Conservation (phyloP, 2,329 filamentous ascomycete species). For the Aaosphaeria pasadenensis region DNA sequence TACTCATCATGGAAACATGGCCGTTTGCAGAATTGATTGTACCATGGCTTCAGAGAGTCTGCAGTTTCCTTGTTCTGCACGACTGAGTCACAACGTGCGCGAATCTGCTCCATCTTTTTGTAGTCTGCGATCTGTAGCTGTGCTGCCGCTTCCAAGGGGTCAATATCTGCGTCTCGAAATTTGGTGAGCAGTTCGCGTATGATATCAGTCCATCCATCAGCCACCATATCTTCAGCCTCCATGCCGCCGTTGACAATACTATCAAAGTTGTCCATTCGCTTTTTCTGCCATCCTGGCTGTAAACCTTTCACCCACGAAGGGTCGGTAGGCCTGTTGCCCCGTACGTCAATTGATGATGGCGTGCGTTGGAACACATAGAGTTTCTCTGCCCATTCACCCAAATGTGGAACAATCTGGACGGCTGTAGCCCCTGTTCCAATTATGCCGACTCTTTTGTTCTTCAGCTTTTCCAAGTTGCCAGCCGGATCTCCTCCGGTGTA, state of each 20-base stretch:
- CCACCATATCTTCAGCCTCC: slow-evolving; percentile 41
- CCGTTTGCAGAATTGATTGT: slow-evolving; percentile 62
- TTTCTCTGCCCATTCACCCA: slow-evolving; percentile 47
- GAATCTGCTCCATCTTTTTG: slow-evolving; percentile 45
- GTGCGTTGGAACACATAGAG: slow-evolving; percentile 59
- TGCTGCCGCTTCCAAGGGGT: slow-evolving; percentile 13
- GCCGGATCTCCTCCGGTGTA: slow-evolving; percentile 19
- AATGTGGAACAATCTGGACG: slow-evolving; percentile 33
- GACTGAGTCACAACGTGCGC: slow-evolving; percentile 47
- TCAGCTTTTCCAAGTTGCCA: slow-evolving; percentile 28
- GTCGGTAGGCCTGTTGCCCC: slow-evolving; percentile 23
- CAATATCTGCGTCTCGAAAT: slow-evolving; percentile 4
- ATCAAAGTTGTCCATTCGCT: slow-evolving; percentile 47
- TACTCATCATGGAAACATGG: slow-evolving; percentile 62
- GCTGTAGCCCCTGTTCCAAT: slow-evolving; percentile 33
- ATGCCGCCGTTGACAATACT: slow-evolving; percentile 31
- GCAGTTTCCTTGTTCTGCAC: slow-evolving; percentile 55
- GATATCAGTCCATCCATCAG: slow-evolving; percentile 49
- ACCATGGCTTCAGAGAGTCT: slow-evolving; percentile 57
- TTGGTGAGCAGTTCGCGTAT: slow-evolving; percentile 10
- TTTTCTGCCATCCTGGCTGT: slow-evolving; percentile 49
- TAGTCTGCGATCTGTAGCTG: slow-evolving; percentile 22
- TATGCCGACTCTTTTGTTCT: slow-evolving; percentile 32
- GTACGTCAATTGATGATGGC: slow-evolving; percentile 42
- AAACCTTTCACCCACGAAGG: slow-evolving; percentile 10